phyloP scores from a whole-genome alignment of 2,329 filamentous ascomycete genomes.

The Dactylellina sp. region DNA sequence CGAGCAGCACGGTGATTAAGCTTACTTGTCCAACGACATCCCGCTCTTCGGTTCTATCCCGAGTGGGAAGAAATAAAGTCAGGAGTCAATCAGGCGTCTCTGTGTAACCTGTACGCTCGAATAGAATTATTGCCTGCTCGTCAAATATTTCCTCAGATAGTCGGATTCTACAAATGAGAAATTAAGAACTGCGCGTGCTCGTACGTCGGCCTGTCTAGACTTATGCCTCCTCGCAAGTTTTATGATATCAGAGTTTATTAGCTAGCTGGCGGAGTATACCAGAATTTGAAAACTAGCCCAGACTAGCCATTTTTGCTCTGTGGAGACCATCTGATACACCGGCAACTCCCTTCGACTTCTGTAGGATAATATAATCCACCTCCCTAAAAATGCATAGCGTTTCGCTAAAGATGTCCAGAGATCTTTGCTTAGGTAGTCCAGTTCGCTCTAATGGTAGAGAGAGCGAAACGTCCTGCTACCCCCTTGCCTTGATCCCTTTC shows the following conservation, averaged over 20 bases:
- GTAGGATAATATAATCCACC: neutral
- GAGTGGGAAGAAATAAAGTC: slow-evolving; percentile 1
- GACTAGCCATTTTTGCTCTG: no score
- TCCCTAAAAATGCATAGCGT: no score
- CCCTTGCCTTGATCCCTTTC: neutral
- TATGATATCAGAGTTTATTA: slow-evolving; percentile 3
- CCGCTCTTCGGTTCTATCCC: no score
- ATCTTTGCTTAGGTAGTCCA: no score
- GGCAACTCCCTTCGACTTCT: slow-evolving; percentile 2
- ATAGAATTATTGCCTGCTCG: slow-evolving; percentile 12
- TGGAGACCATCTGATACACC: no score
- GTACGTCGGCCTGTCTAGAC: neutral
- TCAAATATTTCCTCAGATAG: slow-evolving; percentile 36
- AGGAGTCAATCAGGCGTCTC: slow-evolving; percentile 10
- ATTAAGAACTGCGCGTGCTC: no score
- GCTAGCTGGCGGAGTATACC: neutral
- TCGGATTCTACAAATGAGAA: neutral
- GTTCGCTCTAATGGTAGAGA: no score
- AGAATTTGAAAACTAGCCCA: no score
- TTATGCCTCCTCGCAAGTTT: neutral
- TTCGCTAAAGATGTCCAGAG: no score
- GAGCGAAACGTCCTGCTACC: no score
- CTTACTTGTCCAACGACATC: no score
- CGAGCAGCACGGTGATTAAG: no score
- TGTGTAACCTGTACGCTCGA: slow-evolving; percentile 26